Evolutionary conservation across 2,329 filamentous ascomycete species (phyloP).

Genomic region (Bipolaris zeicola): DNA sequence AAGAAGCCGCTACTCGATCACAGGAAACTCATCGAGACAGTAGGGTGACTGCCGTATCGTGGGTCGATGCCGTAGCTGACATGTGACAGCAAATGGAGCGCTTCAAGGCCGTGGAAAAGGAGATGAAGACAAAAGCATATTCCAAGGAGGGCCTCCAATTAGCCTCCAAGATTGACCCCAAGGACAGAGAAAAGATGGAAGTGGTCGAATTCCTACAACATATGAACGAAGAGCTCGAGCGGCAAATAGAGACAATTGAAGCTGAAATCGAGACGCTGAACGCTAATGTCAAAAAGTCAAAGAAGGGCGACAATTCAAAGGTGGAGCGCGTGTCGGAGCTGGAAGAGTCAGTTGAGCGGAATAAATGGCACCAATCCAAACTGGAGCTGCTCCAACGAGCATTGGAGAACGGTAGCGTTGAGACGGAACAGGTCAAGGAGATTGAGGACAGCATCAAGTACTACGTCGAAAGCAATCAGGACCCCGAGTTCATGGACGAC

Average conservation of each 20-base stretch:
- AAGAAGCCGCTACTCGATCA: conserved; percentile 94
- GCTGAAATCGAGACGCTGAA: conserved; percentile 87
- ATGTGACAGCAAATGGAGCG: conserved; percentile 89
- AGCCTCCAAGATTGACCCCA: conserved; percentile 92
- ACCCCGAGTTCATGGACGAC: conserved; percentile 89
- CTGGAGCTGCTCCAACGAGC: conserved; percentile 88
- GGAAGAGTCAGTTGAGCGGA: conserved; percentile 80
- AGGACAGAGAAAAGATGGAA: conserved; percentile 92
- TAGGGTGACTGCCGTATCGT: conserved; percentile 53
- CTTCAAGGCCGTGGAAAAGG: conserved; percentile 99
- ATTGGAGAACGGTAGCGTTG: conserved; percentile 89
- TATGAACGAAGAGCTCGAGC: conserved; percentile 91
- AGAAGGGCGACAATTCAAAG: conserved; percentile 77
- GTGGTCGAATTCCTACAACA: conserved; percentile 81
- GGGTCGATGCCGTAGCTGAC: conserved; percentile 37
- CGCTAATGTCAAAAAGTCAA: conserved; percentile 91
- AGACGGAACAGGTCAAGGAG: conserved; percentile 83
- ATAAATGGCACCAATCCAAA: conserved; percentile 96
- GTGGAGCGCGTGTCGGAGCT: conserved; percentile 88
- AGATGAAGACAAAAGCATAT: conserved; percentile 99
- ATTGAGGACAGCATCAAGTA: conserved; percentile 93
- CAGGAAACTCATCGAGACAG: conserved; percentile 95
- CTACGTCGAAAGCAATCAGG: conserved; percentile 89
- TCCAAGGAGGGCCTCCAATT: conserved; percentile 96
- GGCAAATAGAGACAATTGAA: conserved; percentile 90